These are phyloP conservation scores for Lactifluus piperatus DNA, from an alignment of 768 basidiomycete genomes.

Conservation along the genomic window DNA sequence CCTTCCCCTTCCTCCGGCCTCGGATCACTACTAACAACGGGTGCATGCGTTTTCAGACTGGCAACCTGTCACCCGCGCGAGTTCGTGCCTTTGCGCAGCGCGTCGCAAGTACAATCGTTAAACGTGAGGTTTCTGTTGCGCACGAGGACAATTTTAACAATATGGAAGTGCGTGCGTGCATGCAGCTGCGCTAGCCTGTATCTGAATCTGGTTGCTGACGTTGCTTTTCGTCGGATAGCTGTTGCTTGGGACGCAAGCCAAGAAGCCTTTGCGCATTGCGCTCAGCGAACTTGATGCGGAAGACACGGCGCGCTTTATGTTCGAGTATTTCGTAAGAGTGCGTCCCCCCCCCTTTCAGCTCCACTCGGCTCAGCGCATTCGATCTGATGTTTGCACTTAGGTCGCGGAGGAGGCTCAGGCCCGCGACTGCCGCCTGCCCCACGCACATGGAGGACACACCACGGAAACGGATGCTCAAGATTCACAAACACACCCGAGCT, in stretches of 20 bases:
- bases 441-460: not conserved
- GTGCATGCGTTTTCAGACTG: not conserved
- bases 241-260: constrained; percentile 3
- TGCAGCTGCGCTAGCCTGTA: too few species aligned
- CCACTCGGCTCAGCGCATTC: not conserved
- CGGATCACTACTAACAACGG: not conserved
- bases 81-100: constrained; percentile 2
- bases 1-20: not conserved
- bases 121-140: not conserved
- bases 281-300: constrained; percentile 6
- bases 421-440: not conserved
- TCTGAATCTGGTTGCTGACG: not conserved
- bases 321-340: constrained; percentile 8
- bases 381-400: not conserved
- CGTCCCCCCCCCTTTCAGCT: not conserved
- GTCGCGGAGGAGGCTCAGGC: constrained; percentile 3
- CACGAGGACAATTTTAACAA: constrained; percentile 1
- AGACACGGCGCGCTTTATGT: not conserved
- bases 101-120: not conserved
- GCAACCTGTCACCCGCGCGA: not conserved
- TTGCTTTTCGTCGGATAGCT: not conserved
- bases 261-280: constrained; percentile 7
- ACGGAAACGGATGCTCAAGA: not conserved
- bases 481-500: not conserved
- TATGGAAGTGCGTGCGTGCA: not conserved